Conservation (phyloP, 805 yeast genomes). For the Blastobotrys robertii region DNA sequence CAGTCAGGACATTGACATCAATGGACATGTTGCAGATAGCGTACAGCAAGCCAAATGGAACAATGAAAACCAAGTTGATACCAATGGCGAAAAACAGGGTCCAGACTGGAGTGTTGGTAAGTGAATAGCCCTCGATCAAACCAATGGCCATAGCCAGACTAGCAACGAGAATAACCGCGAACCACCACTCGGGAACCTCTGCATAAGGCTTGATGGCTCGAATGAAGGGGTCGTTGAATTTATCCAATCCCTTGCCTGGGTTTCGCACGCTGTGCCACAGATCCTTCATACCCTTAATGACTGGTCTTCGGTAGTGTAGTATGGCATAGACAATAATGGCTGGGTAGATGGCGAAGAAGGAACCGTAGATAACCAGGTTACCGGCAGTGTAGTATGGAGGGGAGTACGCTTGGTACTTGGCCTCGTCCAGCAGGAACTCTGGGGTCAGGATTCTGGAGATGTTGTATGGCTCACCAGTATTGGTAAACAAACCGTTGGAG, state of each 20-base stretch:
- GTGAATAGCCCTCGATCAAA: slow-evolving; percentile 30
- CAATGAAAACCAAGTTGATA: slow-evolving; percentile 46
- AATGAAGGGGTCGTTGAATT: slow-evolving; percentile 14
- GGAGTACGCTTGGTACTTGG: slow-evolving; percentile 38
- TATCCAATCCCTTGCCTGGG: not conserved
- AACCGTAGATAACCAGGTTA: slow-evolving; percentile 43
- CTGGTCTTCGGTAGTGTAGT: slow-evolving; percentile 6
- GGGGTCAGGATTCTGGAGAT: slow-evolving; percentile 35
- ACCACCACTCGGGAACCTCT: slow-evolving; percentile 76
- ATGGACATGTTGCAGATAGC: slow-evolving; percentile 49
- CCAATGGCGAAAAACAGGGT: slow-evolving; percentile 48
- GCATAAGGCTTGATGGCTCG: slow-evolving; percentile 42
- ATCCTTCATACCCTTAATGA: not conserved
- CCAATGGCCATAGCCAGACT: slow-evolving; percentile 36
- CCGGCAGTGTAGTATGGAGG: slow-evolving; percentile 54
- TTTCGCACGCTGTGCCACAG: slow-evolving; percentile 4
- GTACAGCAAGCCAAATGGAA: slow-evolving; percentile 51
- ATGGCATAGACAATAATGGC: slow-evolving; percentile 37
- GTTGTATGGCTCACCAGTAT: slow-evolving; percentile 40
- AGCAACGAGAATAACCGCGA: slow-evolving; percentile 36
- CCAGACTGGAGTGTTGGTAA: slow-evolving; percentile 49
- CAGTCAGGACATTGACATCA: slow-evolving; percentile 55
- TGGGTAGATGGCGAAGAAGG: slow-evolving; percentile 44
- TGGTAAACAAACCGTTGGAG: slow-evolving; percentile 43
- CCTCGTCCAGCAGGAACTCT: slow-evolving; percentile 31